These are phyloP conservation scores for Coffea canephora DNA, from an alignment of 257 asterid species.

Conservation along the genomic window DNA sequence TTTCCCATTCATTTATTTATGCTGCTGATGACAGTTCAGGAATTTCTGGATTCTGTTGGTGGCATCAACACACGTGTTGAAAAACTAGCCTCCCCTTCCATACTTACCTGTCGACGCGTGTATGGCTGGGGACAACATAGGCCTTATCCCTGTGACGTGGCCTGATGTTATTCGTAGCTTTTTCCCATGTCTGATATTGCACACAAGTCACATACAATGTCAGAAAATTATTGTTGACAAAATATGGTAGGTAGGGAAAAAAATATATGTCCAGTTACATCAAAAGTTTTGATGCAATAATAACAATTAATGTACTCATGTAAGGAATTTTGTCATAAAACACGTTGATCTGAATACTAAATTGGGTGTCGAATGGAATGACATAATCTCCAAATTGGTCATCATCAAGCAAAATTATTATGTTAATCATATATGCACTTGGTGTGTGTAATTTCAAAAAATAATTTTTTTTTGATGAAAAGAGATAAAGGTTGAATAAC, in stretches of 20 bases:
- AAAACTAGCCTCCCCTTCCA: constrained; percentile 1
- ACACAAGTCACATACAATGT: background rate
- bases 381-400: no score
- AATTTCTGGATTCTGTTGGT: background rate
- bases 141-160: constrained; percentile 20
- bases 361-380: no score
- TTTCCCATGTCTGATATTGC: background rate
- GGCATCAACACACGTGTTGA: constrained; percentile 18
- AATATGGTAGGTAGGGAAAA: background rate
- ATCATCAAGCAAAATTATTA: no score
- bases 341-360: no score
- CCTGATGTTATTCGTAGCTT: constrained; percentile 15
- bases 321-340: background rate
- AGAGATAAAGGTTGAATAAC: no score
- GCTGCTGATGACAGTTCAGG: no score
- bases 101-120: constrained; percentile 18
- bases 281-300: background rate
- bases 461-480: no score
- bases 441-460: no score
- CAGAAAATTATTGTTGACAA: constrained; percentile 2
- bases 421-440: no score
- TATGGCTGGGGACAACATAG: constrained; percentile 20
- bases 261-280: background rate
- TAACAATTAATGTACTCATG: background rate
- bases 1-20: no score